phyloP scores from a whole-genome alignment of 2,329 filamentous ascomycete species.

The Cordyceps cateniannulata region DNA sequence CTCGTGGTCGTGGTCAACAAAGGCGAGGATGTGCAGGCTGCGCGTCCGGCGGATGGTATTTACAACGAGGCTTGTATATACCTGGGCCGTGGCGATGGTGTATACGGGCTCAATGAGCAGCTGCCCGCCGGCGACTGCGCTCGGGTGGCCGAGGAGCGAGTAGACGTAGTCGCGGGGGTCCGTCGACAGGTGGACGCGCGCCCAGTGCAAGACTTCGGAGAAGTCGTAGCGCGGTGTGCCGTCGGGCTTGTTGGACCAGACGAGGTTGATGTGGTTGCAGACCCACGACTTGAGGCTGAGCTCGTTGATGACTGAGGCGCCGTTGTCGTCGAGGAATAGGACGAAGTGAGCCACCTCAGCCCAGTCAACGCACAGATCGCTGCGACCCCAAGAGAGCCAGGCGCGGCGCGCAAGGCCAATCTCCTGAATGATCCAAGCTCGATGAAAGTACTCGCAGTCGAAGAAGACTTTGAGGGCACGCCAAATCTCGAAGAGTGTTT shows the following conservation, averaged over 20 bases:
- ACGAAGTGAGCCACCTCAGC: constrained; percentile 4
- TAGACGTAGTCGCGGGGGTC: constrained; percentile 12
- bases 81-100: not conserved
- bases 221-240: constrained; percentile 9
- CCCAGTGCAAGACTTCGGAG: constrained; percentile 12
- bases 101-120: constrained; percentile 6
- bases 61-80: constrained; percentile 8
- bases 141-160: constrained; percentile 12
- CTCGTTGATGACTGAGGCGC: constrained; percentile 12
- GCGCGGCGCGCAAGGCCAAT: constrained; percentile 14
- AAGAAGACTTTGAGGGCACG: constrained; percentile 15
- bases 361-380: constrained; percentile 9
- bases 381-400: constrained; percentile 7
- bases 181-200: constrained; percentile 9
- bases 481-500: not conserved
- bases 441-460: constrained; percentile 16
- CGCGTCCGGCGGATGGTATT: constrained; percentile 2
- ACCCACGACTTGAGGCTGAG: constrained; percentile 13
- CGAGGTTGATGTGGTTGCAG: constrained; percentile 13
- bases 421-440: constrained; percentile 20
- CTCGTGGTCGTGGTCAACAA: constrained; percentile 10
- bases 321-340: constrained; percentile 9
- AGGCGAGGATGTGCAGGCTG: constrained; percentile 11
- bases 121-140: constrained; percentile 1
- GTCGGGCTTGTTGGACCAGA: constrained; percentile 9